These are phyloP conservation scores for Mycena metata DNA, from an alignment of 768 basidiomycete genomes.

Conservation along the genomic window DNA sequence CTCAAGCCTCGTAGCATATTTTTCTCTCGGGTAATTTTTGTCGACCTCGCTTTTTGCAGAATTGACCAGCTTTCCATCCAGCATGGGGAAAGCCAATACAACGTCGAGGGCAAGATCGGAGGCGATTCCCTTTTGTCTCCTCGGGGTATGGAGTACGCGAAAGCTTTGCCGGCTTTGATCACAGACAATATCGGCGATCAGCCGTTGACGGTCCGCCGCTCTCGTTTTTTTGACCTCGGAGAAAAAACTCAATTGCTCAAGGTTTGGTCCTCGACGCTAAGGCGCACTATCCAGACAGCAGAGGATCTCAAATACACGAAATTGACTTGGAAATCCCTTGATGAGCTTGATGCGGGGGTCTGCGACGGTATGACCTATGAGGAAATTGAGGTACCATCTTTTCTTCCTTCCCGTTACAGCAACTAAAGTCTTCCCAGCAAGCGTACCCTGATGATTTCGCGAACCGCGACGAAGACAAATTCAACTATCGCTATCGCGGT, in stretches of 20 bases:
- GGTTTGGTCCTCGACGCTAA: conserved; percentile 99
- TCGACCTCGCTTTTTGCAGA: not conserved
- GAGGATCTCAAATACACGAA: conserved; percentile 87
- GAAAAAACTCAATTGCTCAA: conserved; percentile 45
- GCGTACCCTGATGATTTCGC: conserved; percentile 98
- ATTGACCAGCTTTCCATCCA: conserved; percentile 49
- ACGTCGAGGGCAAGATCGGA: conserved; percentile 96
- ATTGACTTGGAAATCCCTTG: conserved; percentile 98
- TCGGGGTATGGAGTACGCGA: conserved; percentile 87
- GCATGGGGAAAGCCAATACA: conserved; percentile 99
- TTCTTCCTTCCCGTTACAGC: not conserved
- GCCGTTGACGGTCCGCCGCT: conserved; percentile 74
- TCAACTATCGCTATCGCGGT: conserved; percentile 97
- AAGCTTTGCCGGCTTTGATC: conserved; percentile 88
- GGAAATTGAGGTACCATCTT: conserved; percentile 87
- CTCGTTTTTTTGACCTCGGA: conserved; percentile 2
- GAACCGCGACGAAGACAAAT: conserved; percentile 98
- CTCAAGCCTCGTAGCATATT: conserved; percentile 97
- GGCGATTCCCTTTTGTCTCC: conserved; percentile 93
- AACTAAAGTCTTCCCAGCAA: conserved; percentile 62
- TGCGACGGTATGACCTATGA: conserved; percentile 99
- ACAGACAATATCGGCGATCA: conserved; percentile 92
- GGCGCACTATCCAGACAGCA: conserved; percentile 93
- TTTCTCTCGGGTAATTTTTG: conserved; percentile 83
- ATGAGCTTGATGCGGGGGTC: conserved; percentile 98